Base-by-base conservation (phyloP, 2,329 filamentous ascomycete genomes). In the Aspergillus ustus region DNA sequence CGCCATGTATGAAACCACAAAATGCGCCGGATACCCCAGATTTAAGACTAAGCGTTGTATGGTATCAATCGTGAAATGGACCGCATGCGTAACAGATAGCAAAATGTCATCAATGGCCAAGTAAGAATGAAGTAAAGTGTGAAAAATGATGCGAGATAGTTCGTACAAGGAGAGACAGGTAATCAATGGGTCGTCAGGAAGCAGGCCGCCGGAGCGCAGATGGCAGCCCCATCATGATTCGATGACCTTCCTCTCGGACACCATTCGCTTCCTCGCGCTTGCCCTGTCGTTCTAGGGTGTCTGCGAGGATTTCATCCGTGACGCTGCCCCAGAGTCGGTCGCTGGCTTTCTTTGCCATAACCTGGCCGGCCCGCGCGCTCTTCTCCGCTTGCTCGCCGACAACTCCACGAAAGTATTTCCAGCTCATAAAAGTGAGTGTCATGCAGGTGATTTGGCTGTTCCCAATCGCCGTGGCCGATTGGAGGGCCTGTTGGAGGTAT, bases 381-480 rank as follows among this genome's bases (percentile, higher is more conserved):
- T 93, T 93, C 62, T 91, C 83, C 0, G 90, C 89, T 74, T 93
- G 91, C 61, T 91, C 89, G 53, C 92, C 92, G 4, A 96, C 87
- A 15, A 93, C 89, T 62, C 90, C 90, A 50, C 89, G 89, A 75
- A 93, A 97, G 70, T 97, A 90, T 55, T 88, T 86, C 71, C 85
- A 88, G 56, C 91, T 90, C 90, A 97, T 96, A 66, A 95, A 89
- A 67, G 89, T 93, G 62, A 97, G 85, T 6, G 90, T 89, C 66
- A 97, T 90, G 52, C 89, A 89, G n/a, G 93, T 84, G 57, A 93
- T 89, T 66, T 96, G 91, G 31, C 87, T 87, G 73, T 97, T 97
- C 58, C 83, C 83, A 8, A 90, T 88, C 7, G 82, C 81, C 66
- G 89, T 89, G 13, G 91, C 89, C 2, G 87, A 86, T 44, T 85